These are phyloP conservation scores for Colletotrichum sp. DNA, from an alignment of 2,329 filamentous ascomycete species.

Conservation along the genomic window DNA sequence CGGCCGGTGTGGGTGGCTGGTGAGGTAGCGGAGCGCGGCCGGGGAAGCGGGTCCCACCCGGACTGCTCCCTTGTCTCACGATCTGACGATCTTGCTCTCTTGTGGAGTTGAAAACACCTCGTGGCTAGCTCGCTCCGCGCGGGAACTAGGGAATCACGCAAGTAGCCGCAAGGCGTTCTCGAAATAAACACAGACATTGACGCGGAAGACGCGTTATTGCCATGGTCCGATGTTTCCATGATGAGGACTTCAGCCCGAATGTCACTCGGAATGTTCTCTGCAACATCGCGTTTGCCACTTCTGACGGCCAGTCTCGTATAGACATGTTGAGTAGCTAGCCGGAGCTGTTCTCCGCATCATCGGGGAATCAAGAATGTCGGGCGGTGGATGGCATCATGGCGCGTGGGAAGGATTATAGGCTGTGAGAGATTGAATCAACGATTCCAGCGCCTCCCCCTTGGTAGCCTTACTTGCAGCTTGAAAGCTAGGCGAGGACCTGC, in stretches of 20 bases:
- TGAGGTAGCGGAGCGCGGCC: background rate
- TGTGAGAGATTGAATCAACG: background rate
- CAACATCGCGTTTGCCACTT: background rate
- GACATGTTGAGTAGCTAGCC: background rate
- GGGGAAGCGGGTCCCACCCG: background rate
- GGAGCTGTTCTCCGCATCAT: background rate
- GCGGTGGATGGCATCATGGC: background rate
- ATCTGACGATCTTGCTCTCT: background rate
- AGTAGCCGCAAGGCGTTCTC: background rate
- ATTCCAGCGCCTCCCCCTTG: background rate
- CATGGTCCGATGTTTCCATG: background rate
- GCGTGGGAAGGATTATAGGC: background rate
- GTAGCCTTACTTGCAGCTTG: background rate
- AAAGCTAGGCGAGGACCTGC: background rate
- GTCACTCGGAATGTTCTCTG: background rate
- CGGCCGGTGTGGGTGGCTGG: background rate
- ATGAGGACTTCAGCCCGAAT: background rate
- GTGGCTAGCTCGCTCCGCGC: background rate
- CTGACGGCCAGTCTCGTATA: background rate
- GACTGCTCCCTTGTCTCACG: constrained; percentile 1
- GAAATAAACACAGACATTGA: background rate
- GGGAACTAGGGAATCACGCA: background rate
- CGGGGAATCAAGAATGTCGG: background rate
- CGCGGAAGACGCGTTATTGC: background rate
- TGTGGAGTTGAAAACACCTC: background rate